These are phyloP conservation scores for Dacryopinax primogenitus DNA, from an alignment of 768 basidiomycete genomes.

Conservation along the genomic window DNA sequence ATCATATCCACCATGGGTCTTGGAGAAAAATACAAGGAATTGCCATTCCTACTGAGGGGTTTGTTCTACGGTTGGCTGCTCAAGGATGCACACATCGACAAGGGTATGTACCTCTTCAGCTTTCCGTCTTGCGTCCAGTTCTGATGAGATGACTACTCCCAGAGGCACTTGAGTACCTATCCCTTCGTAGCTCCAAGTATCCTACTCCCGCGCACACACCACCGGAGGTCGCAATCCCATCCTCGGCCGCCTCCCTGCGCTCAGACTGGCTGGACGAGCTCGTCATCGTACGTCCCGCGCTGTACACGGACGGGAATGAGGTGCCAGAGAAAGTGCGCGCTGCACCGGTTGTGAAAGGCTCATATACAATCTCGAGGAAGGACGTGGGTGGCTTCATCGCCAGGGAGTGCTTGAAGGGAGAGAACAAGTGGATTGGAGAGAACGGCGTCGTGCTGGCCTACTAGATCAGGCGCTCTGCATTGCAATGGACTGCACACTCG, in stretches of 20 bases:
- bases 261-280: conserved; percentile 21
- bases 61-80: conserved; percentile 37
- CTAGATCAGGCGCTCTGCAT: conserved; percentile 19
- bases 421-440: conserved; percentile 40
- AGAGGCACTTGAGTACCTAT: background rate
- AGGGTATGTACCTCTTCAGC: conserved; percentile 22
- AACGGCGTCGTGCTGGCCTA: conserved; percentile 42
- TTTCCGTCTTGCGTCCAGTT: too few relatives aligned
- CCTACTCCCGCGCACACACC: background rate
- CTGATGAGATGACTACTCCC: background rate
- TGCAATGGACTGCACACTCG: too few relatives aligned
- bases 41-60: conserved; percentile 40
- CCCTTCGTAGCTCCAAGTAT: background rate
- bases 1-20: conserved; percentile 42
- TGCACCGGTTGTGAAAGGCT: conserved; percentile 19
- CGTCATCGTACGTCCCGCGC: conserved; percentile 43
- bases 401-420: conserved; percentile 33
- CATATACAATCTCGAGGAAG: conserved; percentile 45
- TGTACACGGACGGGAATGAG: conserved; percentile 43
- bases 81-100: conserved; percentile 42
- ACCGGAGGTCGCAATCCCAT: background rate
- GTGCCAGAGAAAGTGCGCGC: background rate
- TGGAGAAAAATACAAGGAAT: conserved; percentile 31
- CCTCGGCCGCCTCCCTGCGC: background rate
- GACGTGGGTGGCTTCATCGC: conserved; percentile 57